Evolutionary conservation across 768 basidiomycete genomes (phyloP).

Genomic region (Hygrophorus russula): DNA sequence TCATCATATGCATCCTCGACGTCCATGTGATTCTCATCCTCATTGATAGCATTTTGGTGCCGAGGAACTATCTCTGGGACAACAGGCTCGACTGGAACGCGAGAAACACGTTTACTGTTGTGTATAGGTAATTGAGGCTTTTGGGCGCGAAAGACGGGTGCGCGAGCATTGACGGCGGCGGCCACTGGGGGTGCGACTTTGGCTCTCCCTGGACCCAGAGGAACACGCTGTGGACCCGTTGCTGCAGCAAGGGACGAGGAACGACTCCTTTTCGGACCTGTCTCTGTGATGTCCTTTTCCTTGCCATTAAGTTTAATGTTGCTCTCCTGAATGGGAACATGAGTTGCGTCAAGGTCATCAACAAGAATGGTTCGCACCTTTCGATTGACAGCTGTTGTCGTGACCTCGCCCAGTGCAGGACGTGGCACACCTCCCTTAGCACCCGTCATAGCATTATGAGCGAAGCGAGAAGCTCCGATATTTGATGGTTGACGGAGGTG

Average conservation of each 20-base stretch:
- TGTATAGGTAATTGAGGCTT: constrained; percentile 13
- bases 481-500: constrained; percentile 54
- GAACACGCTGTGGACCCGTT: constrained; percentile 42
- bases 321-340: constrained; percentile 28
- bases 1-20: constrained; percentile 32
- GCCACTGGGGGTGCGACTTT: constrained; percentile 32
- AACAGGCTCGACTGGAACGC: constrained; percentile 32
- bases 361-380: constrained; percentile 35
- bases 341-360: neutral
- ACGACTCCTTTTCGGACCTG: constrained; percentile 51
- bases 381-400: constrained; percentile 64
- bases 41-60: constrained; percentile 27
- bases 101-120: constrained; percentile 26
- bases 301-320: constrained; percentile 40
- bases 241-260: constrained; percentile 41
- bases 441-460: constrained; percentile 29
- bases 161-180: constrained; percentile 29
- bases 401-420: constrained; percentile 73
- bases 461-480: constrained; percentile 33
- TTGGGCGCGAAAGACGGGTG: constrained; percentile 11
- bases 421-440: constrained; percentile 54
- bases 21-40: constrained; percentile 30
- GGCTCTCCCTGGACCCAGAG: constrained; percentile 48
- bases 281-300: constrained; percentile 50
- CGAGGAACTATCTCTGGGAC: constrained; percentile 12